These are phyloP conservation scores for Picochlorum sp. DNA, from an alignment of 139 green algal genomes.

Conservation along the genomic window DNA sequence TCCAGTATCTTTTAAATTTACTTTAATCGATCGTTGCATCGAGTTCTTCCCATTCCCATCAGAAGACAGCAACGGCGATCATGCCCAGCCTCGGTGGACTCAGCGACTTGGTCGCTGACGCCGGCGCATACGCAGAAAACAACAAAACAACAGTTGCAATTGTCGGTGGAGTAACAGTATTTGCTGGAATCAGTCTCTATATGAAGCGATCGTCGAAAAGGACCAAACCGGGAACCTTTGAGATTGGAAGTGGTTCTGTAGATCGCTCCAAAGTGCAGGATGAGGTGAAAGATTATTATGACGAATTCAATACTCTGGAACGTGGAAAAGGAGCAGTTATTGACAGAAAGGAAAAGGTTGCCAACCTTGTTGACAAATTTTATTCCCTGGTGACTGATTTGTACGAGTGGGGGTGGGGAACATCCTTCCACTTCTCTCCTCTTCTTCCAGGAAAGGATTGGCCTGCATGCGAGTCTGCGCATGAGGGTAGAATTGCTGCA, in stretches of 20 bases:
- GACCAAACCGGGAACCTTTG: slow-evolving; percentile 44
- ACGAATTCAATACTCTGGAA: slow-evolving; percentile 29
- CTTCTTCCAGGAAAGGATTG: slow-evolving; percentile 67
- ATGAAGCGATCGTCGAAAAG: slow-evolving; percentile 13
- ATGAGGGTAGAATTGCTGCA: slow-evolving; percentile 74
- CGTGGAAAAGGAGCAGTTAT: slow-evolving; percentile 26
- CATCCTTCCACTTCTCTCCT: slow-evolving; percentile 96
- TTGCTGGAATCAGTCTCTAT: not conserved
- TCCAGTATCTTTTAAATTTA: too few relatives aligned
- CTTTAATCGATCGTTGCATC: too few relatives aligned
- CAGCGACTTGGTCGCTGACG: not conserved
- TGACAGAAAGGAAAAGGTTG: slow-evolving; percentile 26
- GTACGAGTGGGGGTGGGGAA: slow-evolving; percentile 98
- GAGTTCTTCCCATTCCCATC: too few relatives aligned
- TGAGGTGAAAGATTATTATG: slow-evolving; percentile 37
- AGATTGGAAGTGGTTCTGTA: slow-evolving; percentile 63
- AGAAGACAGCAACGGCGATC: not conserved
- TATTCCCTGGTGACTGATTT: slow-evolving; percentile 79
- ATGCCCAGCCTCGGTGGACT: not conserved
- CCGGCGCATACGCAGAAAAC: slow-evolving; percentile 18
- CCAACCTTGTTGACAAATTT: slow-evolving; percentile 37
- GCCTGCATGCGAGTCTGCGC: slow-evolving; percentile 64
- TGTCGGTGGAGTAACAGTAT: slow-evolving; percentile 7
- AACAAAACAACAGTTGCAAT: slow-evolving; percentile 25
- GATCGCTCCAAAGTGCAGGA: slow-evolving; percentile 44